Evolutionary conservation across 2,329 filamentous ascomycete species (phyloP), one percentile per base, ranked within the genome.

Genomic region (Dissoconium aciculare): DNA sequence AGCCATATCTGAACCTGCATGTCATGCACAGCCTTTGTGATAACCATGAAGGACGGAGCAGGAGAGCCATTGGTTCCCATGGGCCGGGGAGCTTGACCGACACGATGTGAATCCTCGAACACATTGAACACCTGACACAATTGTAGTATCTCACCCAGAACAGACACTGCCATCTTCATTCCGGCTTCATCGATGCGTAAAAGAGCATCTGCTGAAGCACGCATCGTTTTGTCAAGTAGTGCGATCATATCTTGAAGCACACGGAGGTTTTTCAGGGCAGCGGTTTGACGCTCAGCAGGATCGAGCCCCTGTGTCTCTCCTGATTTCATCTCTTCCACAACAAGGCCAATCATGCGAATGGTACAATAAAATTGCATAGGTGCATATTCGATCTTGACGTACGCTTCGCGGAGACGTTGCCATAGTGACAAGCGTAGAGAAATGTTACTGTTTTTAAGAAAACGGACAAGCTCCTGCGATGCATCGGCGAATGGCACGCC

Each of bases 351-450:
- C 42, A 80, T 82, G 43, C 79, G 77, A 16, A 98, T 62, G 37
- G 81, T 71, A 54, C 85, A 95, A 0, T 81, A 91, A 16, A 94
- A 73, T 10, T 89, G 75, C 53, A 93, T 94, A 0, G 87, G 84
- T 1, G 71, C 62, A 46, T 94, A 93, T 5, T 79, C 71, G 37
- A 98, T 92, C 5, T 69, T 71, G 31, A 74, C 68, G 47, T 98
- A 98, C 0, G 89, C 87, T 40, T 89, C 79, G 21, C 82, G 76
- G n/a, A 98, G 67, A 30, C 83, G 74, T 38, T 79, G 77, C 89
- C 89, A 98, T 2, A 98, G 63, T 40, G 89, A 84, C 1, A 95
- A 60, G 19, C 82, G 74, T 30, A 95, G 60, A 31, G 85, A 82
- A 1, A 84, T 78, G 47, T 78, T 83, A 26, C 83, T 85, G 28